Conservation (phyloP, 2,329 filamentous ascomycete genomes). For the Clonostachys byssicola region DNA sequence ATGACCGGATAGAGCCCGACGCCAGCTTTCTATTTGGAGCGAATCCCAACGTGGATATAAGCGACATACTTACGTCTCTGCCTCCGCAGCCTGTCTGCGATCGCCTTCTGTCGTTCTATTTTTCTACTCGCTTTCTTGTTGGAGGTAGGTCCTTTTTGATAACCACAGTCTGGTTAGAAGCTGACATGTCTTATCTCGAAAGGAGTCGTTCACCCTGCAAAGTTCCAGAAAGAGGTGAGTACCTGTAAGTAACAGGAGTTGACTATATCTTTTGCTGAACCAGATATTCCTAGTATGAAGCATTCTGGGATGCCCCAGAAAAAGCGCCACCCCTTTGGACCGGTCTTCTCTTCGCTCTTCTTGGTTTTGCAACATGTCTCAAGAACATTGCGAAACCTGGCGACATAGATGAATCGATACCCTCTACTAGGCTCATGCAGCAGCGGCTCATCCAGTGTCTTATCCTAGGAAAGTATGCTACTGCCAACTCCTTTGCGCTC, state of each 20-base stretch:
- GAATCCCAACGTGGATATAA: conserved; percentile 1
- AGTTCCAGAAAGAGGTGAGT: conserved; percentile 17
- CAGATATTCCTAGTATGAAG: neutral
- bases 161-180: no score
- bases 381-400: neutral
- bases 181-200: neutral
- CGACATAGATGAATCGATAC: neutral
- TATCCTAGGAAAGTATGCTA: conserved; percentile 42
- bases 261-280: neutral
- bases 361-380: neutral
- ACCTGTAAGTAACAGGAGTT: neutral
- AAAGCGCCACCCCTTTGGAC: conserved; percentile 48
- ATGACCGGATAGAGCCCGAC: neutral
- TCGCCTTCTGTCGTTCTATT: conserved; percentile 21
- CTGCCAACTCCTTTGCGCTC: conserved; percentile 41
- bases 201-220: conserved; percentile 17
- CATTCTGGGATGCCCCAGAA: conserved; percentile 33
- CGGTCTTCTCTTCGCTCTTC: conserved; percentile 24
- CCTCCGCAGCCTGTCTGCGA: conserved; percentile 18
- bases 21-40: neutral
- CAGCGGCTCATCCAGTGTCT: conserved; percentile 28
- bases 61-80: conserved; percentile 10
- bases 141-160: conserved; percentile 10
- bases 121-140: conserved; percentile 14
- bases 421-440: neutral